Conservation (phyloP, 441 rosid genomes). For the Erysimum cheiri region DNA sequence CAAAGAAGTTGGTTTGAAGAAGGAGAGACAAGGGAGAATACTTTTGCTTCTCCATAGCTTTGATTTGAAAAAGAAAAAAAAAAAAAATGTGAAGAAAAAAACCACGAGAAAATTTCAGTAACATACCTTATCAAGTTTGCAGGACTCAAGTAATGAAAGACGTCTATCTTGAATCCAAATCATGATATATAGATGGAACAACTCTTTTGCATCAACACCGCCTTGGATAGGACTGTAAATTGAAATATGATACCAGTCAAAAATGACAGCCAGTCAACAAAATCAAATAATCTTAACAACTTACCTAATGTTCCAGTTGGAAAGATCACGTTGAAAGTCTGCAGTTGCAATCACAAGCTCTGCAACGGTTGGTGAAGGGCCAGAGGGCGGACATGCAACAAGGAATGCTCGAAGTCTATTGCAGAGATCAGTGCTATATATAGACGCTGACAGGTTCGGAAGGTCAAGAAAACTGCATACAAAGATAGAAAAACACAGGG, state of each 20-base stretch:
- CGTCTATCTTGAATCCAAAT: slow-evolving; percentile 98
- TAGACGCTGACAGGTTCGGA: slow-evolving; percentile 86
- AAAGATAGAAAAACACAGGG: slow-evolving; percentile 34
- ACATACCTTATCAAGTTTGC: slow-evolving; percentile 91
- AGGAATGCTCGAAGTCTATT: slow-evolving; percentile 86
- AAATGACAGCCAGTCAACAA: slow-evolving; percentile 29
- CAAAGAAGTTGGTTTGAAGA: slow-evolving; percentile 24
- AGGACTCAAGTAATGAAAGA: slow-evolving; percentile 82
- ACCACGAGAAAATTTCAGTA: not conserved
- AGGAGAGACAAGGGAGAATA: slow-evolving; percentile 1
- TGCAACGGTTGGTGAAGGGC: slow-evolving; percentile 89
- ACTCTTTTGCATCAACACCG: slow-evolving; percentile 93
- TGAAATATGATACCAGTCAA: slow-evolving; percentile 36
- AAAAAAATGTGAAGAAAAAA: slow-evolving; percentile 11
- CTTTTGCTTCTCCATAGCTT: slow-evolving; percentile 22
- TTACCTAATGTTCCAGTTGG: slow-evolving; percentile 85
- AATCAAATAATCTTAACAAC: slow-evolving; percentile 32
- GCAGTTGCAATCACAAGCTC: slow-evolving; percentile 94
- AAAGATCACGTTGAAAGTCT: slow-evolving; percentile 95
- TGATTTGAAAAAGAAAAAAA: not conserved
- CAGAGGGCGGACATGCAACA: slow-evolving; percentile 93
- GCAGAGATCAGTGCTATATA: slow-evolving; percentile 93
- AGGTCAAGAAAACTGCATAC: slow-evolving; percentile 86
- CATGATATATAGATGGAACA: slow-evolving; percentile 92
- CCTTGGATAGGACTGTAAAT: slow-evolving; percentile 82